Base-by-base conservation (phyloP, 2,329 filamentous ascomycete species). In the Samsoniella hepiali region DNA sequence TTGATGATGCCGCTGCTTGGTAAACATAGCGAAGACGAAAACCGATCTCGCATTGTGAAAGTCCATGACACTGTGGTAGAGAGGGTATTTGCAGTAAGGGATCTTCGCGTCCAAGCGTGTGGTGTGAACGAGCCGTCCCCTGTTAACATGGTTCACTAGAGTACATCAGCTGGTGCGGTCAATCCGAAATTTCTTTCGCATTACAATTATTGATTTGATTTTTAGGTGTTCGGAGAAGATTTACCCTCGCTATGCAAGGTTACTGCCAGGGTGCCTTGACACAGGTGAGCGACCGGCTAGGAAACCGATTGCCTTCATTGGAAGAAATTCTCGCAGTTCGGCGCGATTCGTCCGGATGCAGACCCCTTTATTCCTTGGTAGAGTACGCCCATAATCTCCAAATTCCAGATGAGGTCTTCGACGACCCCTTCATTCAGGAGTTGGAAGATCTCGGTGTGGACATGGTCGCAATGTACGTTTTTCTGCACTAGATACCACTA, bases 381-480 rank as follows among this genome's bases (percentile, higher is more conserved):
- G 69, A 70, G 36, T 70, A 69, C 53, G 67, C 67, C 1, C 66
- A 69, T 42, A 17, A 50, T 17, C 51, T 70, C 5, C 40, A 58
- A 27, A 36, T 70, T 5, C 68, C 68, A 17, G 67, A 69, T 8
- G 58, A 66, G n/a, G 64, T 69, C 11, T 70, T 70, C 58, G 34
- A 66, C 4, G 29, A 67, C 22, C 65, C 65, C 0, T 15, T 57
- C 22, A 66, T 70, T 27, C 64, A 65, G 49, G 66, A 68, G 44
- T 51, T 70, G 29, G 68, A 70, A 56, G 36, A 54, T 10, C 58
- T 70, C 1, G 69, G 69, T 1, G 59, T 67, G 22, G 69, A 70
- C n/a, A 66, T 70, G 60, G 65, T 70, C 2, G 63, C 64, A 31
- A 69, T 70, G 69, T 69, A 59, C 63, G 67, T 65, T 2, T 15